Conservation (phyloP, 805 yeast genomes). For the Saccharomycopsis amapae region DNA sequence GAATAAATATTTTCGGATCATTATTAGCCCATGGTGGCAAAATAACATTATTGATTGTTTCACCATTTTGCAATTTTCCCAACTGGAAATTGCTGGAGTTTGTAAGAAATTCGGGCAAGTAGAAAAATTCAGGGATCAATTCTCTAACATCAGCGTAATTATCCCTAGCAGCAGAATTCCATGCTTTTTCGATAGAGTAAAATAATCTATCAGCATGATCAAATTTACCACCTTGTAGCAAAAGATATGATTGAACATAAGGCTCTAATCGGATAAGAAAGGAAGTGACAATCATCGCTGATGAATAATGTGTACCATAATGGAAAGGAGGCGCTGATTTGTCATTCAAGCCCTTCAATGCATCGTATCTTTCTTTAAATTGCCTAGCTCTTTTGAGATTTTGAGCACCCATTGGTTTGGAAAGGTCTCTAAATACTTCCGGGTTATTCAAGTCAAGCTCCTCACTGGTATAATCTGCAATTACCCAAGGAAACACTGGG, state of each 20-base stretch:
- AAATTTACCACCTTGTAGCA: conserved; percentile 81
- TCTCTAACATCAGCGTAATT: conserved; percentile 86
- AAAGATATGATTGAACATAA: conserved; percentile 67
- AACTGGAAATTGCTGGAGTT: conserved; percentile 63
- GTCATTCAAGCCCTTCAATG: conserved; percentile 56
- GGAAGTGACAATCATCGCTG: conserved; percentile 88
- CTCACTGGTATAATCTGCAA: conserved; percentile 72
- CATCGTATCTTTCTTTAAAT: conserved; percentile 67
- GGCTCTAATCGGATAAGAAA: conserved; percentile 73
- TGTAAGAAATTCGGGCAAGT: conserved; percentile 66
- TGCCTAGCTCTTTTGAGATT: conserved; percentile 47
- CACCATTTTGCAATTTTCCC: conserved; percentile 61
- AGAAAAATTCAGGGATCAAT: conserved; percentile 79
- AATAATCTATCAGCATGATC: conserved; percentile 85
- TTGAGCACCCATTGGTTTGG: conserved; percentile 93
- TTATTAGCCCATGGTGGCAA: conserved; percentile 81
- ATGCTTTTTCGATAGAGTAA: conserved; percentile 65
- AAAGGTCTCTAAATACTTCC: conserved; percentile 59
- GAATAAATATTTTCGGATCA: conserved; percentile 67
- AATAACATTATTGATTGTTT: conserved; percentile 49
- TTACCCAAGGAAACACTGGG: conserved; percentile 89
- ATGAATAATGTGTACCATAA: conserved; percentile 89
- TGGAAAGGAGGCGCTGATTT: conserved; percentile 68
- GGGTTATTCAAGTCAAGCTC: conserved; percentile 60
- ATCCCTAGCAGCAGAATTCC: conserved; percentile 74